phyloP scores from a whole-genome alignment of 768 basidiomycete species.

The Tubosaeta sp. region DNA sequence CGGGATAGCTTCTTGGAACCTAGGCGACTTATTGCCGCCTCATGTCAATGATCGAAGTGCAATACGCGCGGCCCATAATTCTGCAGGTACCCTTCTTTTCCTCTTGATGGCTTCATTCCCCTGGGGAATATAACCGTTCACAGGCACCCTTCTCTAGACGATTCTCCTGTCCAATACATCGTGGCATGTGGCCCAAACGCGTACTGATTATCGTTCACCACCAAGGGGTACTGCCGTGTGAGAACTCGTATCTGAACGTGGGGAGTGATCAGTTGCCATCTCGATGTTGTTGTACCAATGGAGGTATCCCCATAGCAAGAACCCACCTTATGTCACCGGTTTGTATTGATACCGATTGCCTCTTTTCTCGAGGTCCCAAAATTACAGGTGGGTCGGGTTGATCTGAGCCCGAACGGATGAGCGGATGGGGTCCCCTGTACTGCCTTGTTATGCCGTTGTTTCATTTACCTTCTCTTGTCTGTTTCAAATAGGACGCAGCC shows the following conservation, averaged over 20 bases:
- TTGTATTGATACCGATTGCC: background rate
- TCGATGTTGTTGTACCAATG: background rate
- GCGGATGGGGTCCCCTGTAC: background rate
- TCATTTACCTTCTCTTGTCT: background rate
- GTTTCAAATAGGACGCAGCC: background rate
- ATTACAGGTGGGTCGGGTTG: background rate
- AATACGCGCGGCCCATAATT: conserved; percentile 1
- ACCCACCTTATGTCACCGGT: background rate
- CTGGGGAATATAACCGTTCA: conserved; percentile 10
- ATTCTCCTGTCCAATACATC: conserved; percentile 16
- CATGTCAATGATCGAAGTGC: conserved; percentile 12
- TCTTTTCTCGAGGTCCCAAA: background rate
- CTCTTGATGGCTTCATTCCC: conserved; percentile 1
- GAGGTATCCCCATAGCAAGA: background rate
- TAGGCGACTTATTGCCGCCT: conserved; percentile 10
- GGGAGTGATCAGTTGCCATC: conserved; percentile 3
- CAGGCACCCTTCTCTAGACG: conserved; percentile 19
- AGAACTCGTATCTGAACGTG: conserved; percentile 2
- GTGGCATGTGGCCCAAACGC: conserved; percentile 6
- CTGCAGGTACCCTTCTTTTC: conserved; percentile 2
- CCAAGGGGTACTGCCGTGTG: conserved; percentile 7
- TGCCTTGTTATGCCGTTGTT: background rate
- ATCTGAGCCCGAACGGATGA: background rate
- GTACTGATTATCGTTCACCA: conserved; percentile 4
- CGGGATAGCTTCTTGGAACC: background rate